Conservation (phyloP, 2,329 filamentous ascomycete genomes). For the Colletotrichum sp. region DNA sequence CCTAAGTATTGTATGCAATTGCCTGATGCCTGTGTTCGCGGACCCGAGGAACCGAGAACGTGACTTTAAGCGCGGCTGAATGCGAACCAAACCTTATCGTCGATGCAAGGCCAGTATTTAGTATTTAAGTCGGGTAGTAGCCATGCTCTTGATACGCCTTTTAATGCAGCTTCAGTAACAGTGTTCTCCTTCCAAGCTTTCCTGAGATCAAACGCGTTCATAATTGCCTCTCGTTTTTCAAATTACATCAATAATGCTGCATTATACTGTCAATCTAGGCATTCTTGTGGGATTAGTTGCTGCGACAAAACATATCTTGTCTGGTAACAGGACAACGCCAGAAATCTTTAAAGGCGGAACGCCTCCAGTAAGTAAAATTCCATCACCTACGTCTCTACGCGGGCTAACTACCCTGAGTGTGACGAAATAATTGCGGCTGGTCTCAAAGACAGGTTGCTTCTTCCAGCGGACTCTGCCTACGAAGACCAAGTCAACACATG, state of each 20-base stretch:
- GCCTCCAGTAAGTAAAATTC: background rate
- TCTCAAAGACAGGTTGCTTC: background rate
- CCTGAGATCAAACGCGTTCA: fast-evolving
- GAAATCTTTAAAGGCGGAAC: background rate
- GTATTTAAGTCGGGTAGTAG: background rate
- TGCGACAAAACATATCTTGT: background rate
- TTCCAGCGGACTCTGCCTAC: background rate
- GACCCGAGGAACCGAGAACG: background rate
- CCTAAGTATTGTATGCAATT: fast-evolving
- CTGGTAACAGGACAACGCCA: background rate
- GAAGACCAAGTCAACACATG: conserved; percentile 3
- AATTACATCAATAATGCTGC: background rate
- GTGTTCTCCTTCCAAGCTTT: background rate
- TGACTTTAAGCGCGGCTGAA: fast-evolving
- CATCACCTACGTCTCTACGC: fast-evolving
- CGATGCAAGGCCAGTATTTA: fast-evolving
- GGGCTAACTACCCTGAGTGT: background rate
- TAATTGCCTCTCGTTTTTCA: background rate
- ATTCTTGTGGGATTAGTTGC: background rate
- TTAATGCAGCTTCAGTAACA: background rate
- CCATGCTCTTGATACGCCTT: background rate
- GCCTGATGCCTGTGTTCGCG: background rate
- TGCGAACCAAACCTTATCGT: fast-evolving
- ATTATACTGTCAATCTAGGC: background rate
- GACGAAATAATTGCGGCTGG: conserved; percentile 4